These are phyloP conservation scores for Colletotrichum eremochloae DNA, from an alignment of 2,329 filamentous ascomycete genomes.

Conservation along the genomic window DNA sequence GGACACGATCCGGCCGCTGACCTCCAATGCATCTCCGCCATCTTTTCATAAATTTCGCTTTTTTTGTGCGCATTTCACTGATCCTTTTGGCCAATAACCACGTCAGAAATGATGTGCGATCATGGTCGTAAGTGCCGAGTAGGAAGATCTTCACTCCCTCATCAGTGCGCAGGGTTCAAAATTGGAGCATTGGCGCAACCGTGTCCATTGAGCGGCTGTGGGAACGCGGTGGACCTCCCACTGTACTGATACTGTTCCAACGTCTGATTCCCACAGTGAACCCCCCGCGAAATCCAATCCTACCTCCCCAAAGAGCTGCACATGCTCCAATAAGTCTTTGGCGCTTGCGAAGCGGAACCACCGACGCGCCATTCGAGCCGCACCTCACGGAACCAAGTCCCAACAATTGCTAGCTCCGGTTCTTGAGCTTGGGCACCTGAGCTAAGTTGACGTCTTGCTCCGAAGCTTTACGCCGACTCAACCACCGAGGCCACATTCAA, in stretches of 20 bases:
- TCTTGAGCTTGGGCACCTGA: not conserved
- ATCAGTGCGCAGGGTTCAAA: not conserved
- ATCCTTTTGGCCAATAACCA: not conserved
- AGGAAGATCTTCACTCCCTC: not conserved
- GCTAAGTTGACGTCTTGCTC: constrained; percentile 12
- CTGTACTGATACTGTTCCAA: constrained; percentile 3
- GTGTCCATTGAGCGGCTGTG: constrained; percentile 34
- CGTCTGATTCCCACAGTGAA: constrained; percentile 28
- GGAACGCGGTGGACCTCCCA: constrained; percentile 1
- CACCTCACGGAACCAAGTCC: not conserved
- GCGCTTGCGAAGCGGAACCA: not conserved
- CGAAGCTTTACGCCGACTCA: constrained; percentile 31
- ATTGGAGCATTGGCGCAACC: constrained; percentile 29
- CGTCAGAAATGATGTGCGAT: constrained; percentile 9
- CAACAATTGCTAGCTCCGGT: constrained; percentile 20
- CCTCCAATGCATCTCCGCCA: not conserved
- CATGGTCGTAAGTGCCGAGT: not conserved
- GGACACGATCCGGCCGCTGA: not conserved
- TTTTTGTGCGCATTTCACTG: not conserved
- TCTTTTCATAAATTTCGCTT: not conserved
- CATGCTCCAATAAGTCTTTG: not conserved
- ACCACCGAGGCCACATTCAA: constrained; percentile 43
- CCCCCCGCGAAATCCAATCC: constrained; percentile 6
- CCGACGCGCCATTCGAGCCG: constrained; percentile 12
- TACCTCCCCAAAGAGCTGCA: constrained; percentile 8